These are phyloP conservation scores for Trichoderma lentiforme DNA, from an alignment of 2,329 filamentous ascomycete genomes.

Conservation along the genomic window DNA sequence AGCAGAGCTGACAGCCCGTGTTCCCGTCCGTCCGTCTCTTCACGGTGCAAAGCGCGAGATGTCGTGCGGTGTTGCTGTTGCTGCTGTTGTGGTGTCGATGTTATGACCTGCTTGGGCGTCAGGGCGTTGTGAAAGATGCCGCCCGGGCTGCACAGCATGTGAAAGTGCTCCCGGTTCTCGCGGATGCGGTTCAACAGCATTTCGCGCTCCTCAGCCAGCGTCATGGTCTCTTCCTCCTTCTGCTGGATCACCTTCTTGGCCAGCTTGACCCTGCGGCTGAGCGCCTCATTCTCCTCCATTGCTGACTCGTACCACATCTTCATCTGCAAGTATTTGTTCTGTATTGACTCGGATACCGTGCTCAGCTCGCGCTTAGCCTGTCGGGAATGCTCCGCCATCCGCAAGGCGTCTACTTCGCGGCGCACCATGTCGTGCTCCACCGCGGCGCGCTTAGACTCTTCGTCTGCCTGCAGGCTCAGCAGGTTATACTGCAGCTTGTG, in stretches of 20 bases:
- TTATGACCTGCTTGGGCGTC: slow-evolving; percentile 52
- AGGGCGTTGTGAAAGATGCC: slow-evolving; percentile 62
- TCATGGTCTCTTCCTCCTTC: slow-evolving; percentile 69
- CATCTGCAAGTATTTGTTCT: slow-evolving; percentile 57
- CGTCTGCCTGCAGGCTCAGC: slow-evolving; percentile 76
- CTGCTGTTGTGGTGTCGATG: slow-evolving; percentile 43
- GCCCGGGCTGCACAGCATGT: slow-evolving; percentile 71
- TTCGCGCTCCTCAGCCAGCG: slow-evolving; percentile 70
- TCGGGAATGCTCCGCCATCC: slow-evolving; percentile 66
- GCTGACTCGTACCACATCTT: slow-evolving; percentile 64
- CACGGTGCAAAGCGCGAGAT: slow-evolving; percentile 43
- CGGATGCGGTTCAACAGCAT: slow-evolving; percentile 79
- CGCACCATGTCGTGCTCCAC: slow-evolving; percentile 93
- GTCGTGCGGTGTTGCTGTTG: slow-evolving; percentile 41
- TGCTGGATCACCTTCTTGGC: slow-evolving; percentile 77
- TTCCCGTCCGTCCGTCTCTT: slow-evolving; percentile 46
- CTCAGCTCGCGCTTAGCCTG: slow-evolving; percentile 56
- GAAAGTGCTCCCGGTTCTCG: slow-evolving; percentile 85
- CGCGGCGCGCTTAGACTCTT: slow-evolving; percentile 79
- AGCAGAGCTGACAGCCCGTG: slow-evolving; percentile 75
- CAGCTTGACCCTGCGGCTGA: slow-evolving; percentile 63
- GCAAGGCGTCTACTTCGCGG: slow-evolving; percentile 80
- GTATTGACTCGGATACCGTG: slow-evolving; percentile 50
- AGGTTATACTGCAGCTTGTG: slow-evolving; percentile 88
- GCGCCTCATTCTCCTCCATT: slow-evolving; percentile 60